A percentile compares a stretch with the other conserved stretches of the same genome.
Evolutionary conservation across 305 asterid species (phyloP).

Genomic region (Fraxinus sp.): DNA sequence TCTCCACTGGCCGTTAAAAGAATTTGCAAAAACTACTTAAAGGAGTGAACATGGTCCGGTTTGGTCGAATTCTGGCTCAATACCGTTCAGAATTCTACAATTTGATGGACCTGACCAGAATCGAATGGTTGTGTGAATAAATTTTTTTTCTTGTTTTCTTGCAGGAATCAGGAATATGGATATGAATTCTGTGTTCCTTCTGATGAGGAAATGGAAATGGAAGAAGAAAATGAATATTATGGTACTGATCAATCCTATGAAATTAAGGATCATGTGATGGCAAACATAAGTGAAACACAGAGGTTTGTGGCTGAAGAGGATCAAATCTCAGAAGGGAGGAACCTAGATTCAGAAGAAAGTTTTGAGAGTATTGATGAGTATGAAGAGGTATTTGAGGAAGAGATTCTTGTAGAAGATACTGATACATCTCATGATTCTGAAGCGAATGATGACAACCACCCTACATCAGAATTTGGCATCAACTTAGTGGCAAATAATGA

Average conservation of each 20-base stretch:
- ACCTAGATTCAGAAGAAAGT: constrained; percentile 20
- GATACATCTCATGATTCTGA: constrained; percentile 38
- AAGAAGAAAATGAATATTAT: constrained; percentile 27
- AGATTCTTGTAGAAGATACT: constrained; percentile 38
- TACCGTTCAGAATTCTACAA: not conserved
- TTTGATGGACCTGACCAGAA: not conserved
- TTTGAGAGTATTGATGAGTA: constrained; percentile 27
- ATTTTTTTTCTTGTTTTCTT: not conserved
- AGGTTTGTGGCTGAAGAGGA: constrained; percentile 15
- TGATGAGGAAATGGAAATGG: constrained; percentile 37
- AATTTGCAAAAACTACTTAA: not conserved
- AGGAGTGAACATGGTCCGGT: not conserved
- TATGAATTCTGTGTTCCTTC: constrained; percentile 48
- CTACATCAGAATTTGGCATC: constrained; percentile 34
- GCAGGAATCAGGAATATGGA: constrained; percentile 55
- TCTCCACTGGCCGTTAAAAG: not conserved
- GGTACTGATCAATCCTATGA: constrained; percentile 20
- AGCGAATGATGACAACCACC: constrained; percentile 29
- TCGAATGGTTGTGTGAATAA: not conserved
- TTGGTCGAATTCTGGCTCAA: not conserved
- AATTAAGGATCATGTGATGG: constrained; percentile 21
- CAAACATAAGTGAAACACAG: not conserved
- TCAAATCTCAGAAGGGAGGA: not conserved
- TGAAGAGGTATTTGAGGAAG: constrained; percentile 35
- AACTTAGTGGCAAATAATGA: constrained; percentile 14